These are phyloP conservation scores for Aspergillus niger DNA, from an alignment of 2,329 filamentous ascomycete genomes.

Conservation along the genomic window DNA sequence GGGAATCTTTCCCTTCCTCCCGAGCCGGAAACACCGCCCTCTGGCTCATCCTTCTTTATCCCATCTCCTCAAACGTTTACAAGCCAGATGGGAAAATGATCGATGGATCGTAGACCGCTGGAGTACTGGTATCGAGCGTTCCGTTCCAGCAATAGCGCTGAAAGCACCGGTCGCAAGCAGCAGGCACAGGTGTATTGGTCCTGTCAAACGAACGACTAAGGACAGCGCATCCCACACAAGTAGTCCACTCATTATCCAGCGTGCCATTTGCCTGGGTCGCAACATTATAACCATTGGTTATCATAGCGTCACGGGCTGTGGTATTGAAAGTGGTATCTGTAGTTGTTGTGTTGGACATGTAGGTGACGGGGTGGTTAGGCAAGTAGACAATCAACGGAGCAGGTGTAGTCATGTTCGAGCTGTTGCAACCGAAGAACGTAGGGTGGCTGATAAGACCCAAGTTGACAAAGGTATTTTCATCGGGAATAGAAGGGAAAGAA, in stretches of 20 bases:
- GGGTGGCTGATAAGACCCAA: slow-evolving; percentile 69
- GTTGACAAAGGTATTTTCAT: slow-evolving; percentile 73
- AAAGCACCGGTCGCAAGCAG: slow-evolving; percentile 73
- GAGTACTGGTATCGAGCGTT: slow-evolving; percentile 46
- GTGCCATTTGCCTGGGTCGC: slow-evolving; percentile 79
- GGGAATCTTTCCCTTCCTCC: too few relatives aligned
- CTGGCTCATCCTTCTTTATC: too few relatives aligned
- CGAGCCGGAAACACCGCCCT: too few relatives aligned
- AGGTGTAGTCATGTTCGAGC: slow-evolving; percentile 58
- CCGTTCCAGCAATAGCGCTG: slow-evolving; percentile 85
- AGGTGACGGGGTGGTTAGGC: slow-evolving; percentile 77
- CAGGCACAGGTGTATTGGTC: slow-evolving; percentile 66
- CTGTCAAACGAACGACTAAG: slow-evolving; percentile 71
- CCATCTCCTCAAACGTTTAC: too few relatives aligned
- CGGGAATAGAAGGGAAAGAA: slow-evolving; percentile 68
- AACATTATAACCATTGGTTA: slow-evolving; percentile 78
- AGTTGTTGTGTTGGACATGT: slow-evolving; percentile 74
- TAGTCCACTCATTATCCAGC: slow-evolving; percentile 69
- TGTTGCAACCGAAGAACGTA: slow-evolving; percentile 76
- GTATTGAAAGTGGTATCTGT: slow-evolving; percentile 66
- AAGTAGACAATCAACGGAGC: slow-evolving; percentile 76
- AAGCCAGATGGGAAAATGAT: too few relatives aligned
- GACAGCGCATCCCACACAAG: slow-evolving; percentile 82
- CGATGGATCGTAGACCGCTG: background rate
- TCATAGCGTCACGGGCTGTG: slow-evolving; percentile 70